Evolutionary conservation across 257 asterid species (phyloP), one percentile per base, ranked within the genome.

Genomic region (Gentiana straminea): DNA sequence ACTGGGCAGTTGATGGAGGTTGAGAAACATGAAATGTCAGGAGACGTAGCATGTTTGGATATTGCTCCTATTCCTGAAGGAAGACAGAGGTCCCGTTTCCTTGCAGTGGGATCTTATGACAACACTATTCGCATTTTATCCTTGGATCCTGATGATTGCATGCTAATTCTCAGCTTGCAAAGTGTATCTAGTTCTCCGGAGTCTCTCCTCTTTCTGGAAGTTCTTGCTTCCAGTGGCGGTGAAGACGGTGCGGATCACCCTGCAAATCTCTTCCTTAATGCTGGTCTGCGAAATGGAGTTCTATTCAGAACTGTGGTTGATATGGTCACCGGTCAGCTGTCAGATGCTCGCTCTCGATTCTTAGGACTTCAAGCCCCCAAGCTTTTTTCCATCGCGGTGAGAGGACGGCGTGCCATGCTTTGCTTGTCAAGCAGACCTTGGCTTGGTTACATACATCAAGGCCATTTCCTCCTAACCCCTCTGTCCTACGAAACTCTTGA

Each of bases 161-260:
- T 92, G 99, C 97, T 86, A 77, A 66, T 92, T 69, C 81, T 92
- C 59, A 92, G 99, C 73, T 68, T 92, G 57, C 99, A 92, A 57
- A 92, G 97, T 65, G 99, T 92, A 64, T 92, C 97, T 44, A 83
- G 95, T 52, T 87, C 97, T 59, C 99, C 99, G 0, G 97, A 92
- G 70, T 92, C 99, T 61, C 95, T 92, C 61, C 86, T 88, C 33
- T 92, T 92, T 68, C 93, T 92, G 64, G 97, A 92, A 79, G 99
- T 92, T 64, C 99, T 78, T 80, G 97, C 99, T 74, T 92, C 99
- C 58, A 64, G 74, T 64, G 99, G 97, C 52, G 99, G 99, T 15
- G 97, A 86, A 67, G 99, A 92, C 71, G 99, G 99, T 58, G 99
- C 99, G 8, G 99, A 92, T 71, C 99, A 86, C 75, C 99, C 97